A percentile compares a stretch with the other conserved stretches of the same genome.
phyloP scores from a whole-genome alignment of 1,284 basidiomycete genomes.

The Phellopilus nigrolimitatus region DNA sequence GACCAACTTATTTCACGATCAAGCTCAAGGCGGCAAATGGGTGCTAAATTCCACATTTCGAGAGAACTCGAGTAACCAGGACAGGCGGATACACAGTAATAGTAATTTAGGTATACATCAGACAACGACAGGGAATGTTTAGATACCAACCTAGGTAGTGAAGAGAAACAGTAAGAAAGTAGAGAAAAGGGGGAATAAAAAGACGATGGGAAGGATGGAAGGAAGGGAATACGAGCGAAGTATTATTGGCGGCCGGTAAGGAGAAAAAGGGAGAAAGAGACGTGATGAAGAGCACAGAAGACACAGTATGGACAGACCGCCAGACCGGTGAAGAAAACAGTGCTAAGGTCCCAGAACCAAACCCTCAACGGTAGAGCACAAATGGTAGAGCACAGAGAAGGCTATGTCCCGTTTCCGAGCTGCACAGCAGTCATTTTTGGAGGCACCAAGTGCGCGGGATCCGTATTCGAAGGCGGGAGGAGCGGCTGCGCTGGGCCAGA shows the following conservation, averaged over 20 bases:
- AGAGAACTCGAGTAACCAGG: no score
- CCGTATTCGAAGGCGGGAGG: constrained; percentile 1
- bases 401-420: constrained; percentile 19
- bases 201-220: neutral
- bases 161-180: neutral
- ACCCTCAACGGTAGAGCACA: neutral
- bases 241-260: neutral
- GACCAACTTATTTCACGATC: no score
- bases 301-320: neutral
- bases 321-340: neutral
- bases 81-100: constrained; percentile 7
- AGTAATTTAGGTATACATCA: constrained; percentile 13
- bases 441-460: constrained; percentile 10
- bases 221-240: neutral
- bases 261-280: neutral
- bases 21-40: no score
- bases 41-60: no score
- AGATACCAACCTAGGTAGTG: neutral
- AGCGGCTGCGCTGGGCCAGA: constrained; percentile 17
- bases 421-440: constrained; percentile 20
- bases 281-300: neutral
- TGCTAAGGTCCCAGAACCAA: neutral
- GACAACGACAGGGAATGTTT: constrained; percentile 1
- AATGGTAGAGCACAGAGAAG: neutral
- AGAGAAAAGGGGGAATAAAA: neutral